Conservation (phyloP, 768 basidiomycete species). For the Lactarius psammicola region DNA sequence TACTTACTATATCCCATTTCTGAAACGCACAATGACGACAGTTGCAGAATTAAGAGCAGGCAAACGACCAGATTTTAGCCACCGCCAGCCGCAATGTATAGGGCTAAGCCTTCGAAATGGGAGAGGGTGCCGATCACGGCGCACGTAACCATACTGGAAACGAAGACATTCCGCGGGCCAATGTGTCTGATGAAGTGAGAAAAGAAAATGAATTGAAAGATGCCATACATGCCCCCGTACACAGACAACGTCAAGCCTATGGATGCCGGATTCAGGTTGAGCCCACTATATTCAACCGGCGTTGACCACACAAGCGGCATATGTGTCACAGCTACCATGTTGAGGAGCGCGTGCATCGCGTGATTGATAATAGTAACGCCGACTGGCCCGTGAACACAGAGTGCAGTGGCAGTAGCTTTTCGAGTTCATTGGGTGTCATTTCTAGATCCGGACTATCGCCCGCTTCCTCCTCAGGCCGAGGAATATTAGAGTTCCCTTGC, state of each 20-base stretch:
- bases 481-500: neutral
- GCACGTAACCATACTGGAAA: slow-evolving; percentile 30
- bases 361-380: slow-evolving; percentile 45
- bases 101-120: slow-evolving; percentile 26
- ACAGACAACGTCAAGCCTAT: slow-evolving; percentile 40
- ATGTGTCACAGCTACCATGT: slow-evolving; percentile 41
- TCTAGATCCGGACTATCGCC: neutral
- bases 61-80: neutral
- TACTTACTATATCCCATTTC: neutral
- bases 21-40: neutral
- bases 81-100: neutral
- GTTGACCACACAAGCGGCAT: slow-evolving; percentile 46
- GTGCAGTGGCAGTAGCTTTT: slow-evolving; percentile 36
- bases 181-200: slow-evolving; percentile 36
- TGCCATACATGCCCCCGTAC: slow-evolving; percentile 39
- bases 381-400: slow-evolving; percentile 31
- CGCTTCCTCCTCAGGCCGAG: neutral
- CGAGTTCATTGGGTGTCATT: neutral
- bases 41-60: neutral
- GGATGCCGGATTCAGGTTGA: slow-evolving; percentile 37
- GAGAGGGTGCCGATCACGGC: slow-evolving; percentile 31
- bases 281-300: slow-evolving; percentile 29
- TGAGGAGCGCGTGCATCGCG: slow-evolving; percentile 42
- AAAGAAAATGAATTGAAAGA: slow-evolving; percentile 41
- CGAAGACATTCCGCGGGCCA: slow-evolving; percentile 39